Evolutionary conservation across 2,329 filamentous ascomycete species (phyloP).

Genomic region (Cordyceps militaris): DNA sequence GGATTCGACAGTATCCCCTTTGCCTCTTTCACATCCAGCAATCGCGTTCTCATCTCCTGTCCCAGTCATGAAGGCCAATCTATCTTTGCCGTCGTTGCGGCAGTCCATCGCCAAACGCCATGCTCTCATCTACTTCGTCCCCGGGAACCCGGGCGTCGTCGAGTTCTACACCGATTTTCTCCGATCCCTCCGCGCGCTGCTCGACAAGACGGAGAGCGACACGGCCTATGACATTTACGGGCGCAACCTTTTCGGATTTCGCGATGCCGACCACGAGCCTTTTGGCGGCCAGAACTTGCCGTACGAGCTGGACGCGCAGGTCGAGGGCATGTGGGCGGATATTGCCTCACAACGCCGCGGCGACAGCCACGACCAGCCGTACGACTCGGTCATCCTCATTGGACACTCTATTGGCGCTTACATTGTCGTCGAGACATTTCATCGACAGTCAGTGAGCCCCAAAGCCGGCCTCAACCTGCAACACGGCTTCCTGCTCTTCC

Average conservation of each 20-base stretch:
- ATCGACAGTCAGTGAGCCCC: constrained; percentile 41
- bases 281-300: constrained; percentile 37
- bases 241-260: constrained; percentile 52
- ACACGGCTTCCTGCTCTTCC: constrained; percentile 61
- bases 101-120: constrained; percentile 19
- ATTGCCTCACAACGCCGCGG: constrained; percentile 27
- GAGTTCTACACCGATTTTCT: constrained; percentile 68
- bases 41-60: background rate
- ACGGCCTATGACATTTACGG: constrained; percentile 49
- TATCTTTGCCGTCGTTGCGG: constrained; percentile 25
- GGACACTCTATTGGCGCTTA: constrained; percentile 72
- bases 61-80: constrained; percentile 9
- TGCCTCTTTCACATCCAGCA: background rate
- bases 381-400: constrained; percentile 56
- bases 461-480: constrained; percentile 35
- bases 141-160: constrained; percentile 70
- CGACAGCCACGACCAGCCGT: constrained; percentile 24
- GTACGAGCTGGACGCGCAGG: constrained; percentile 47
- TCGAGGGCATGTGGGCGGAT: constrained; percentile 35
- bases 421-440: constrained; percentile 61
- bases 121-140: constrained; percentile 62
- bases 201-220: constrained; percentile 34
- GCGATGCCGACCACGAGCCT: constrained; percentile 43
- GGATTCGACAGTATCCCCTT: too few relatives aligned
- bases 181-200: constrained; percentile 43